Base-by-base conservation (phyloP, 441 rosid species). In the Adansonia gregorii region DNA sequence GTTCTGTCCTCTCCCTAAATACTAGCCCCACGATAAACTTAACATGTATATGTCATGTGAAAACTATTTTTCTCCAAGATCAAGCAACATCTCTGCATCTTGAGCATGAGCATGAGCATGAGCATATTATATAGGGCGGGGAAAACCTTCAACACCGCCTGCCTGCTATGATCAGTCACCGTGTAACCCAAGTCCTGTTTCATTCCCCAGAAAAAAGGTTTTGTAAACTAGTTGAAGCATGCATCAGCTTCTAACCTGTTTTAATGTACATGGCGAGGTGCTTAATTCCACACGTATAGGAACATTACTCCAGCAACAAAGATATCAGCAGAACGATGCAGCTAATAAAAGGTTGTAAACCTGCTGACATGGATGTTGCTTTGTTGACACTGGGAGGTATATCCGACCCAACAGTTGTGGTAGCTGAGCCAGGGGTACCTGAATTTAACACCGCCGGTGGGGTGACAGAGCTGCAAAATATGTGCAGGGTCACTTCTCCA, bases 361-460 rank as follows among this genome's bases (percentile, higher is more conserved):
- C 59, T 70, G 82, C 65, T 9, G 96, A 89, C 45, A 76, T 69
- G 71, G 98, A 87, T 75, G 88, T 80, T 61, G 97, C 85, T 49
- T 84, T 76, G 82, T 60, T 86, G 24, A 78, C 52, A 31, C 89
- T 71, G 2, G 88, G 90, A 67, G 99, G 90, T 22, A 72, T 78
- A 35, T 86, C 88, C 3, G 83, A 76, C 6, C 97, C 94, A 11
- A 65, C 80, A 54, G 82, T 75, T 10, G 94, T 35, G 55, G 81
- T 67, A 66, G 83, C 83, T 3, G 92, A 76, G 19, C 39, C 77
- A 20, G 98, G 98, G 73, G 59, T 84, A 82, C 89, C 88, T 48
- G 92, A 81, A 76, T 91, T 90, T 20, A 86, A 76, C 48, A 89
- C 85, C 2, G 88, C 77, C 46, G 99, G 94, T 2, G 98, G 97